Evolutionary conservation across 2,329 filamentous ascomycete species (phyloP), one percentile per base, ranked within the genome.

Genomic region (Trichoderma oligosporum): DNA sequence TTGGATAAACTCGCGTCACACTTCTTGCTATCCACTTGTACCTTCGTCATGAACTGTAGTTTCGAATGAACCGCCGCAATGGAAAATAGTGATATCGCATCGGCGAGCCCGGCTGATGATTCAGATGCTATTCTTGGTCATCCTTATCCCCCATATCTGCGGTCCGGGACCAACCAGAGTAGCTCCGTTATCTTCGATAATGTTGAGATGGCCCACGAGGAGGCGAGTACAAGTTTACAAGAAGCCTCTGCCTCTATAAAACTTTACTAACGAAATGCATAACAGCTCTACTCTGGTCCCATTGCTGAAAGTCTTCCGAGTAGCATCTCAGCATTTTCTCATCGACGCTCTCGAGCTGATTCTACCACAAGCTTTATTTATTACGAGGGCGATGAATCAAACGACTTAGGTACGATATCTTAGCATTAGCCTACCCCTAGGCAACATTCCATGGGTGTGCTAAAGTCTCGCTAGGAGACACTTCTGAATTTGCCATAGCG

Each of bases 171-270:
- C 51, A 89, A 89, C 66, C 78, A 85, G 66, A 91, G 88, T 74
- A 84, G 81, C 72, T 79, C 86, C 33, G 96, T 90, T 73, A 86
- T 97, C 64, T 87, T 96, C 65, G 91, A 91, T 64, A 91, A 96
- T 72, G 92, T 97, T n/a, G 93, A 97, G 71, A 97, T 99, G 94
- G 93, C 94, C 18, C 91, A 95, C 51, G 90, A 96, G 70, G 93
- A 97, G 82, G 89, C 94, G 66, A 58, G 63, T 49, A 38, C 22
- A 35, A 47, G 48, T 11, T 7, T 20, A 16, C 44, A 14, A 4
- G 7, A 16, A 51, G 22, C 31, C 38, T 60, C 42, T 22, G 18
- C 49, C 42, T 27, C 33, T 39, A n/a, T 60, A 38, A 22, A 31
- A 2, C 1, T 11, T 22, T 4, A 27, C 62, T 66, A 62, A 66